Conservation (phyloP, 352 stramenopile genomes). For the Sclerospora graminicola region DNA sequence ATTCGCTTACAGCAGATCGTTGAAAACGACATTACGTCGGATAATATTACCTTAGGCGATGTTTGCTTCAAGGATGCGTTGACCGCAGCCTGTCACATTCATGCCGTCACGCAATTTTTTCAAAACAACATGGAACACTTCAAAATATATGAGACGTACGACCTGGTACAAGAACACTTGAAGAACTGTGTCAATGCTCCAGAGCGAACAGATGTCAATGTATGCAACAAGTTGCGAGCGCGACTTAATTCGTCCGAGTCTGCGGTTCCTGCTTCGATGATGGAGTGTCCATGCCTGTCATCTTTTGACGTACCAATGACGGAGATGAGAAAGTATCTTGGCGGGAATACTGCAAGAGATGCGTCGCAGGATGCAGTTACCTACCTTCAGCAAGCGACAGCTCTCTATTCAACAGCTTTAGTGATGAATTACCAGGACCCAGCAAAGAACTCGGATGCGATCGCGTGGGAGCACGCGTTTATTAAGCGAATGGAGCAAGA, state of each 20-base stretch:
- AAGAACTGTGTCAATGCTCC: slow-evolving; percentile 22
- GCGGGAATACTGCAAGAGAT: slow-evolving; percentile 21
- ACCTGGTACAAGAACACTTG: slow-evolving; percentile 34
- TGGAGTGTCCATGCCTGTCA: slow-evolving; percentile 51
- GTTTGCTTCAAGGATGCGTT: slow-evolving; percentile 52
- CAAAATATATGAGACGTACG: slow-evolving; percentile 36
- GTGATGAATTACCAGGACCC: slow-evolving; percentile 45
- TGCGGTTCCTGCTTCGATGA: slow-evolving; percentile 43
- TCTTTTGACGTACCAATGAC: slow-evolving; percentile 48
- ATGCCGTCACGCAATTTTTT: slow-evolving; percentile 54
- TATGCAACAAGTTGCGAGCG: slow-evolving; percentile 27
- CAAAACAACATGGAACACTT: slow-evolving; percentile 50
- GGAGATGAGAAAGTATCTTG: slow-evolving; percentile 44
- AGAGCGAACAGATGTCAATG: slow-evolving; percentile 14
- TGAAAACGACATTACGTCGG: slow-evolving; percentile 11
- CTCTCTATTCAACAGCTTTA: slow-evolving; percentile 32
- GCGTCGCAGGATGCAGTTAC: slow-evolving; percentile 13
- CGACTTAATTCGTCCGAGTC: slow-evolving; percentile 18
- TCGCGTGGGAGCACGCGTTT: slow-evolving; percentile 59
- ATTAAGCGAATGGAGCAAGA: slow-evolving; percentile 51
- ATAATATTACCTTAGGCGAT: slow-evolving; percentile 23
- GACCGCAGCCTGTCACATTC: slow-evolving; percentile 33
- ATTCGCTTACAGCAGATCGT: slow-evolving; percentile 41
- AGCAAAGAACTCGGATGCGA: slow-evolving; percentile 28
- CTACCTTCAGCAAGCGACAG: slow-evolving; percentile 31